Evolutionary conservation across 768 basidiomycete species (phyloP).

Genomic region (Rhodotorula taiwanensis): DNA sequence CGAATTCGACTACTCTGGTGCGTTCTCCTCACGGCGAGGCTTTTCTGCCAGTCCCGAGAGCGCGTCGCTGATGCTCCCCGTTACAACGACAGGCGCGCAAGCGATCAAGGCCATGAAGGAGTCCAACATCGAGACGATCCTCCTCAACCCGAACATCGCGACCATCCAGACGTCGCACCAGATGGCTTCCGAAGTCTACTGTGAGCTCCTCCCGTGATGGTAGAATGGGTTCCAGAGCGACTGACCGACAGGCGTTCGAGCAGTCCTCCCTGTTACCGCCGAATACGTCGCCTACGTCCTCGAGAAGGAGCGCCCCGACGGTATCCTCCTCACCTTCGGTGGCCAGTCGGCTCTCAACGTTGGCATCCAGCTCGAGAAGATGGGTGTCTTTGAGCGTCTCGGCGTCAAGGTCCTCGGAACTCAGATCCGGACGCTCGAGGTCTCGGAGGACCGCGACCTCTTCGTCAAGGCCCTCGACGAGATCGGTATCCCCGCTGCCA

Average conservation of each 20-base stretch:
- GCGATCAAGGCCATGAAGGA: slow-evolving; percentile 95
- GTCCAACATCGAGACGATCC: slow-evolving; percentile 71
- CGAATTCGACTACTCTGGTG: slow-evolving; percentile 95
- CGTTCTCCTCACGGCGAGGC: too few species aligned
- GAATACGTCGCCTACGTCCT: slow-evolving; percentile 98
- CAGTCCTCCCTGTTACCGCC: slow-evolving; percentile 77
- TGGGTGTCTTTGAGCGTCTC: slow-evolving; percentile 88
- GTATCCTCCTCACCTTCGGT: slow-evolving; percentile 93
- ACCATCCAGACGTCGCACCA: slow-evolving; percentile 99
- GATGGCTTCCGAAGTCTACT: slow-evolving; percentile 93
- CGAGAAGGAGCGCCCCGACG: slow-evolving; percentile 96
- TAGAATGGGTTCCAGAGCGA: neutral
- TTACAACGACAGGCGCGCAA: slow-evolving; percentile 61
- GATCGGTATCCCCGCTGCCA: slow-evolving; percentile 91
- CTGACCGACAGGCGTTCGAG: neutral
- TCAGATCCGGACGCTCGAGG: slow-evolving; percentile 85
- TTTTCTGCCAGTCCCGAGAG: neutral
- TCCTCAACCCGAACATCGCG: slow-evolving; percentile 95
- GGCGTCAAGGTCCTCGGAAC: slow-evolving; percentile 92
- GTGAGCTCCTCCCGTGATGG: neutral
- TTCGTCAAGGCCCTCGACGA: slow-evolving; percentile 95
- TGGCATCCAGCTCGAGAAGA: slow-evolving; percentile 89
- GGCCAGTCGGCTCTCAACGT: slow-evolving; percentile 97
- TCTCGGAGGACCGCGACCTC: slow-evolving; percentile 93
- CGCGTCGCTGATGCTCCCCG: neutral